Evolutionary conservation across 805 yeast genomes (phyloP).

Genomic region (Komagataella kurtzmanii): DNA sequence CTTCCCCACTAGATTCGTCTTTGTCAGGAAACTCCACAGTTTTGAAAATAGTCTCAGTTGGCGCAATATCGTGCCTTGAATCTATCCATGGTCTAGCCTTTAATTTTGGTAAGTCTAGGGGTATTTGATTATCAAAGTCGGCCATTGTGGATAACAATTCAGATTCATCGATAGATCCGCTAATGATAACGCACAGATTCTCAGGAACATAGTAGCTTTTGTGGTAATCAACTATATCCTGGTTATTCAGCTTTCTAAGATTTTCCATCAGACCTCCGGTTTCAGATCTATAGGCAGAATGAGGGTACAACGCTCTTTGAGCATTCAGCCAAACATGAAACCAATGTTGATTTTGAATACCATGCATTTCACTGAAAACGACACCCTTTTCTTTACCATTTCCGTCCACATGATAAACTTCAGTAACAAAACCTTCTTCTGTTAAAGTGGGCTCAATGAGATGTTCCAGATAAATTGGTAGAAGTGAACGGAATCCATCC

Average conservation of each 20-base stretch:
- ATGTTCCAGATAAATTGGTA: slow-evolving; percentile 89
- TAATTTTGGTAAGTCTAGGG: slow-evolving; percentile 18
- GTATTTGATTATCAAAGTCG: slow-evolving; percentile 46
- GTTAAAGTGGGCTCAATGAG: slow-evolving; percentile 73
- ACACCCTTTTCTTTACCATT: slow-evolving; percentile 89
- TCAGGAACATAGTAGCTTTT: slow-evolving; percentile 61
- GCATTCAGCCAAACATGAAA: slow-evolving; percentile 47
- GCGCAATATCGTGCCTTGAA: slow-evolving; percentile 17
- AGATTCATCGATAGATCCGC: slow-evolving; percentile 73
- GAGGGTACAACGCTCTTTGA: slow-evolving; percentile 40
- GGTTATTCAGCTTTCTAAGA: slow-evolving; percentile 58
- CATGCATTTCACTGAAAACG: slow-evolving; percentile 95
- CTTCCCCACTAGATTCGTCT: slow-evolving; percentile 75
- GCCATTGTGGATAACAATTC: slow-evolving; percentile 53
- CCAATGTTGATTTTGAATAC: slow-evolving; percentile 69
- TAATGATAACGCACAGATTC: slow-evolving; percentile 68
- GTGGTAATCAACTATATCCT: slow-evolving; percentile 70
- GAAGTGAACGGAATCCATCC: slow-evolving; percentile 76
- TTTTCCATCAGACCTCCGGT: slow-evolving; percentile 85
- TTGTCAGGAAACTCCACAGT: slow-evolving; percentile 75
- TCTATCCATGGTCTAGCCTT: slow-evolving; percentile 72
- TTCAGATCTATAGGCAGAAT: slow-evolving; percentile 81
- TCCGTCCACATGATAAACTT: slow-evolving; percentile 91
- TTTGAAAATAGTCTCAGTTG: slow-evolving; percentile 23
- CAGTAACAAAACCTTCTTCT: slow-evolving; percentile 84